These are phyloP conservation scores for Penicillium robsamsonii DNA, from an alignment of 495 filamentous ascomycete genomes.

Conservation along the genomic window DNA sequence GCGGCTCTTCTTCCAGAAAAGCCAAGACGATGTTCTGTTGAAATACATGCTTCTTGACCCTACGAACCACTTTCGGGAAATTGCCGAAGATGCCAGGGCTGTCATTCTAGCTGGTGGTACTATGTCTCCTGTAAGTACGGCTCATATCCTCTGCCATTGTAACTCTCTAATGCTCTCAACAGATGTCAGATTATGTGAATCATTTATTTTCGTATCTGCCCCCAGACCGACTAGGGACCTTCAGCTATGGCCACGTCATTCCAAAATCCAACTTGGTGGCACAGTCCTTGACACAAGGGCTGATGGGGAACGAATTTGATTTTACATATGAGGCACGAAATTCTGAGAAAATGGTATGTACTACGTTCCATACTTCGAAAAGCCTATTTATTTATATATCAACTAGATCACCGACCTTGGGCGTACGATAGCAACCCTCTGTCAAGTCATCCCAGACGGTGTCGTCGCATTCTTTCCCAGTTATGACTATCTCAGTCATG, in stretches of 20 bases:
- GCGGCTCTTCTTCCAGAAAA: constrained; percentile 73
- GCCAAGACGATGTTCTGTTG: constrained; percentile 56
- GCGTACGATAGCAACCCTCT: constrained; percentile 65
- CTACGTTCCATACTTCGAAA: constrained; percentile 2
- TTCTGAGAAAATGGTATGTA: constrained; percentile 52
- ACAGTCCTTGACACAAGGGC: constrained; percentile 56
- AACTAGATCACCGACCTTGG: constrained; percentile 74
- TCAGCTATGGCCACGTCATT: constrained; percentile 95
- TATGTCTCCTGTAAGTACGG: constrained; percentile 74
- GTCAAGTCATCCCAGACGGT: constrained; percentile 76
- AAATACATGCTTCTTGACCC: constrained; percentile 94
- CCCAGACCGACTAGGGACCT: constrained; percentile 62
- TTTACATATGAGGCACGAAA: constrained; percentile 80
- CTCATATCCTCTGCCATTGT: neutral
- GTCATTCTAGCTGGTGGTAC: constrained; percentile 93
- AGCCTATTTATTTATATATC: neutral
- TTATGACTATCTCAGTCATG: constrained; percentile 81
- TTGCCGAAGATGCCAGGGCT: constrained; percentile 81
- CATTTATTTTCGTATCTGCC: constrained; percentile 80
- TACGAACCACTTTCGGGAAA: constrained; percentile 82
- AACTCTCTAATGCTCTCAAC: constrained; percentile 7
- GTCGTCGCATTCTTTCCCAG: constrained; percentile 97
- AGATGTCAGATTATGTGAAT: constrained; percentile 82
- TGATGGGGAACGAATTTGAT: constrained; percentile 64
- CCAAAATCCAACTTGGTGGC: constrained; percentile 77